Base-by-base conservation (phyloP, 768 basidiomycete species). In the Tylopilus felleus region DNA sequence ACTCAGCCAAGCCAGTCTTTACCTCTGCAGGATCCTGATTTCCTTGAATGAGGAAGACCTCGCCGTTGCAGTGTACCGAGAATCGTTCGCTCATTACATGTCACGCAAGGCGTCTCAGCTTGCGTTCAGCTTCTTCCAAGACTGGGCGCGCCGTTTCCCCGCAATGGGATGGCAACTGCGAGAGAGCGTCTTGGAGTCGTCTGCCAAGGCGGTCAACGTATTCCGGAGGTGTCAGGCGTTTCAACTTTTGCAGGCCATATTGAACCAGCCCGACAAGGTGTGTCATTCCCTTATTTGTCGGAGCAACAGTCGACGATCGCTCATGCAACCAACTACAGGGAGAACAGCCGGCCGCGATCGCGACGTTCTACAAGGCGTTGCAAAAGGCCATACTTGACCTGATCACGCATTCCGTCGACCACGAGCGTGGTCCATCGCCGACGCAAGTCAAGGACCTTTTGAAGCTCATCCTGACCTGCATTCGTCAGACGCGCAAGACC, bases 81-180 rank as follows among this genome's bases (percentile, higher is more conserved):
- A 73, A 58, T 91, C 90, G 0, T 69, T 95, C 14, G 64, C 73
- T 17, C 90, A 96, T 67, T 95, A 90, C 63, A 75, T 87, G 54
- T 83, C 82, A 7, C 81, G 90, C 54, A 97, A 96, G 74, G 81
- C 83, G 41, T 94, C 92, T 4, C 75, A 80, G 27, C 77, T 95
- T 42, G 86, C 87, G 61, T 68, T 80, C 5, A 71, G 68, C 43
- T 94, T 94, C 75, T 87, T 98, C 75, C 77, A 83, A 44, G 89
- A 92, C 50, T 88, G 89, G 65, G 75, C 88, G 55, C 78, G 79
- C 19, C 83, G 88, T 36, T 80, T 81, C 69, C 84, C 90, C 0
- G 52, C 68, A 4, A 71, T 77, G 14, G 89, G 81, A 19, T 93
- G 92, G 89, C 66, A 59, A 33, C 68, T 93, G 21, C 81, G 85